Conservation (phyloP, 1,284 basidiomycete species). For the Meira miltonrushii region DNA sequence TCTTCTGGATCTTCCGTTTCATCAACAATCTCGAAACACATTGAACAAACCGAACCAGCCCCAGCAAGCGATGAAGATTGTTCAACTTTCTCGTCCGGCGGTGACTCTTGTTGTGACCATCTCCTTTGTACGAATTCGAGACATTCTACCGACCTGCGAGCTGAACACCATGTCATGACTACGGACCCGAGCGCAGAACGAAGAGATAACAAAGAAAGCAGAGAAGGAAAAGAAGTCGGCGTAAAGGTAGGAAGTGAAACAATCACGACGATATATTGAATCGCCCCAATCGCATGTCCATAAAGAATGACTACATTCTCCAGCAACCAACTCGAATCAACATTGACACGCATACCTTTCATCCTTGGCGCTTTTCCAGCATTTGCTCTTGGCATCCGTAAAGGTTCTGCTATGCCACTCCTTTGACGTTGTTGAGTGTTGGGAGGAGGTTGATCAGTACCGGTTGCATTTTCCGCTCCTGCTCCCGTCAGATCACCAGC, state of each 20-base stretch:
- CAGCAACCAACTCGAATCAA: slow-evolving; percentile 30
- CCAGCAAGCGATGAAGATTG: slow-evolving; percentile 10
- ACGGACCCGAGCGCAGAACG: slow-evolving; percentile 25
- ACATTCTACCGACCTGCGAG: slow-evolving; percentile 28
- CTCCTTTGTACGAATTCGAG: slow-evolving; percentile 33
- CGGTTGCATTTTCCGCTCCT: background rate
- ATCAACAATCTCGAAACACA: slow-evolving; percentile 31
- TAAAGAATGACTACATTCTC: slow-evolving; percentile 28
- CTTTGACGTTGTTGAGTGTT: no score
- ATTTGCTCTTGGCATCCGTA: no score
- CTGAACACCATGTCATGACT: slow-evolving; percentile 25
- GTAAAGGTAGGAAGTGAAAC: slow-evolving; percentile 30
- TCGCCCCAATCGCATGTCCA: slow-evolving; percentile 23
- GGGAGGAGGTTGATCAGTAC: background rate
- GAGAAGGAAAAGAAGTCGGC: slow-evolving; percentile 30
- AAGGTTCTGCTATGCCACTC: no score
- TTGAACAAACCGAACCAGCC: slow-evolving; percentile 29
- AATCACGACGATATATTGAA: slow-evolving; percentile 29
- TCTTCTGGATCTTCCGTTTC: slow-evolving; percentile 7
- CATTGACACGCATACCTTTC: slow-evolving; percentile 24
- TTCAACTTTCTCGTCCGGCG: slow-evolving; percentile 21
- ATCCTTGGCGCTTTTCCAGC: slow-evolving; percentile 25
- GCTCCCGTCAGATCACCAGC: background rate
- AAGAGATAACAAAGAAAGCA: slow-evolving; percentile 28
- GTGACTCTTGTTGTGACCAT: slow-evolving; percentile 18